Base-by-base conservation (phyloP, 345 rosid species). In the Populus simonii region DNA sequence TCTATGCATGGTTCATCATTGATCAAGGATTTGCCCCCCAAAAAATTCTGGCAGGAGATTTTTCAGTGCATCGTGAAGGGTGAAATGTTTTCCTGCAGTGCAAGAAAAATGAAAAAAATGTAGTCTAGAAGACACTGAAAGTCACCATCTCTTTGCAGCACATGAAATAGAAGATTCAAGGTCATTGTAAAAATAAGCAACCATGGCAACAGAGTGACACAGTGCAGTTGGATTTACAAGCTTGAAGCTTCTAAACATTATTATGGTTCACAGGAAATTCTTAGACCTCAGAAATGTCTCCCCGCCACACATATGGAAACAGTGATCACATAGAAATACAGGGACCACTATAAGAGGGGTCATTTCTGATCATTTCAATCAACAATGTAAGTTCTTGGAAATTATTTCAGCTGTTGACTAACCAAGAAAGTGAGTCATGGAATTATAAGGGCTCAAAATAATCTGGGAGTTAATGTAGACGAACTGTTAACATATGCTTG, bases 21-120 rank as follows among this genome's bases (percentile, higher is more conserved):
- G 6, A 38, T 73, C 71, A 49, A 57, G 66, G 83, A 47, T 43
- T 55, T 77, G 33, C 78, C 77, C 23, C 23, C 74, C 66, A 68
- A 81, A 83, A 80, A 77, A 78, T 81, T 85, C 90, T 0, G 99
- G 97, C 77, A 93, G 84, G 68, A 93, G 88, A 71, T 63, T 77
- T 86, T 81, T 85, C 51, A 95, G 75, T 7, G 97, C 98, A 71
- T 93, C 94, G 0, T 55, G 70, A 57, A 93, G 75, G 31, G 92
- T 90, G 79, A 93, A 87, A 82, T 78, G 91, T 86, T 88, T 93
- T 79, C 90, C 99, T 91, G 90, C 83, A 76, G 45, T 55, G 49
- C 43, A 73, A 63, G 49, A 71, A 51, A 23, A 51, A 59, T 20
- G 43, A 73, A 41, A 25, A n/a, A 74, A 16, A 10, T 29, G 10